phyloP scores from a whole-genome alignment of 352 stramenopile species.

The Globisporangium acanthophoron region DNA sequence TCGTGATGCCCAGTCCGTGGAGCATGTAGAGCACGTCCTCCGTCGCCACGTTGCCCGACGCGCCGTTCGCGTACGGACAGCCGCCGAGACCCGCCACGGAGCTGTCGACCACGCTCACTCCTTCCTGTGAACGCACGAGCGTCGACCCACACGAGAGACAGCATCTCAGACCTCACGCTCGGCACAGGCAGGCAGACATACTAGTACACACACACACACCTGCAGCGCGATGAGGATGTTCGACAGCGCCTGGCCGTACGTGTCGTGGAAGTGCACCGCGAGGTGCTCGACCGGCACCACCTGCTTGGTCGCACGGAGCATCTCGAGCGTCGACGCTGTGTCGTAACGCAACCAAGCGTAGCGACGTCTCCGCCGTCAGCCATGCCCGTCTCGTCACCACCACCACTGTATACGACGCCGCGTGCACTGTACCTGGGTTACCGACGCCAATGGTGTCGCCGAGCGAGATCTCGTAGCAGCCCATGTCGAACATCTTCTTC shows the following conservation, averaged over 20 bases:
- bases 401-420: no score
- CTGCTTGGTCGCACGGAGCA: slow-evolving; percentile 72
- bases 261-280: slow-evolving; percentile 97
- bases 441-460: slow-evolving; percentile 93
- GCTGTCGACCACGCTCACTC: slow-evolving; percentile 92
- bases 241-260: slow-evolving; percentile 94
- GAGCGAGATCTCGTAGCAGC: slow-evolving; percentile 94
- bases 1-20: slow-evolving; percentile 92
- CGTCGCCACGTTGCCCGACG: slow-evolving; percentile 95
- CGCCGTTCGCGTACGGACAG: slow-evolving; percentile 95
- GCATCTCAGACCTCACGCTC: background rate
- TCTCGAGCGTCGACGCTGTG: slow-evolving; percentile 70
- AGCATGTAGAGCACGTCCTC: slow-evolving; percentile 98
- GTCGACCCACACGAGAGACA: background rate
- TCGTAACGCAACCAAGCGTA: background rate
- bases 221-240: slow-evolving; percentile 92
- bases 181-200: no score
- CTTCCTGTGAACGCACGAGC: slow-evolving; percentile 49
- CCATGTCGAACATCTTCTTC: slow-evolving; percentile 88
- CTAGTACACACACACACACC: slow-evolving; percentile 21
- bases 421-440: slow-evolving; percentile 54
- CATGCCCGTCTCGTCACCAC: no score
- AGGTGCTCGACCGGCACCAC: slow-evolving; percentile 83
- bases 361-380: background rate
- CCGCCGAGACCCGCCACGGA: slow-evolving; percentile 94